phyloP scores from a whole-genome alignment of 495 filamentous ascomycete genomes.

The Penicillium taxi region DNA sequence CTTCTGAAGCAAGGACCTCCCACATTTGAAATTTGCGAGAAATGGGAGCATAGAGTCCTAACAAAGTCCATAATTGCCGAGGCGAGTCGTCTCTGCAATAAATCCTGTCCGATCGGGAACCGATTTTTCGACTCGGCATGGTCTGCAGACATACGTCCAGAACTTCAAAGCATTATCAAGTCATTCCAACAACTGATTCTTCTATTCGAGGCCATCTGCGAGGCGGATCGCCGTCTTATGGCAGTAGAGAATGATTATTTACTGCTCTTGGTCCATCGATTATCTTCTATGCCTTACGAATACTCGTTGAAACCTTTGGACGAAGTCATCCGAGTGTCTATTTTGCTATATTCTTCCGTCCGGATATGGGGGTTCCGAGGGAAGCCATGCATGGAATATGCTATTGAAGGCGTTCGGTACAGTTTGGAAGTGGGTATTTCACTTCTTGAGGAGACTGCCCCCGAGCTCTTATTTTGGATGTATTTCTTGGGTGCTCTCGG shows the following conservation, averaged over 20 bases:
- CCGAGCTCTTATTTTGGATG: slow-evolving; percentile 10
- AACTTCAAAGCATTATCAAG: background rate
- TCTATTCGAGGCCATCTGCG: background rate
- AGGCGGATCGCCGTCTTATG: background rate
- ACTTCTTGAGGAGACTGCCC: slow-evolving; percentile 4
- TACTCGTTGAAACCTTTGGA: slow-evolving; percentile 5
- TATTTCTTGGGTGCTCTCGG: slow-evolving; percentile 7
- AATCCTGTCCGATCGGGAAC: background rate
- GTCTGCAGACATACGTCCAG: background rate
- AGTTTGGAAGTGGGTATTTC: slow-evolving; percentile 5
- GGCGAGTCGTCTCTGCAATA: too few species aligned
- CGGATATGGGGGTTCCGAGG: slow-evolving; percentile 12
- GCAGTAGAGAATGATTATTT: slow-evolving; percentile 13
- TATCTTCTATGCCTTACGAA: slow-evolving; percentile 6
- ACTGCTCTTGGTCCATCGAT: slow-evolving; percentile 8
- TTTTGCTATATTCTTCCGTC: slow-evolving; percentile 8
- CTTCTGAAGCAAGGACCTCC: background rate
- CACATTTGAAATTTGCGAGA: background rate
- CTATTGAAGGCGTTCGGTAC: slow-evolving; percentile 5
- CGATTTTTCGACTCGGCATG: background rate
- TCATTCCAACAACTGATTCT: background rate
- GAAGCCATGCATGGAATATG: slow-evolving; percentile 4
- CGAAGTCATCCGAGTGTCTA: slow-evolving; percentile 11
- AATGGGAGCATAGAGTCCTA: background rate
- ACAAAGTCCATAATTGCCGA: background rate